Percentiles rank a stretch among this genome's conserved stretches.
phyloP scores from a whole-genome alignment of 164 flowering plant species.

The Vitis riparia region DNA sequence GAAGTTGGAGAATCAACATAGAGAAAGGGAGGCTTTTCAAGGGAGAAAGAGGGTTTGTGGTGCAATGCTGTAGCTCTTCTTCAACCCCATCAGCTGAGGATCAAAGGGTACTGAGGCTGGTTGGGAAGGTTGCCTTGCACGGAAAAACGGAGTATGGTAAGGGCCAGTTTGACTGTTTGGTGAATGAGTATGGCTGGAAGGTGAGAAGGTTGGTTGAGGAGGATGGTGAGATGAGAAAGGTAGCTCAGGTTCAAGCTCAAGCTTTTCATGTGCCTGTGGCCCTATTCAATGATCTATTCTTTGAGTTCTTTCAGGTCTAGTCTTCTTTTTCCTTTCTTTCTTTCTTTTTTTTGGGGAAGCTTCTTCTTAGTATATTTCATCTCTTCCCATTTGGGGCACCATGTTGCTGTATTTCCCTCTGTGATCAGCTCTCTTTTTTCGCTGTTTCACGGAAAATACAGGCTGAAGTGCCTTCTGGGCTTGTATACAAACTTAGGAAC shows the following conservation, averaged over 20 bases:
- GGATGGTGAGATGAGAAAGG: slow-evolving; percentile 60
- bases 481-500: slow-evolving; percentile 66
- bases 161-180: slow-evolving; percentile 32
- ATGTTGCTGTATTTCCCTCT: background rate
- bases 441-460: slow-evolving; percentile 17
- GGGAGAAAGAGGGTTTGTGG: slow-evolving; percentile 6
- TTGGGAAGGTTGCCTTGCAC: background rate
- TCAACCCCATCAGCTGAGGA: slow-evolving; percentile 8
- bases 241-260: slow-evolving; percentile 73
- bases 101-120: slow-evolving; percentile 1
- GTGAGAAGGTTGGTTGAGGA: slow-evolving; percentile 65
- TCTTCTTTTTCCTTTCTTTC: slow-evolving; percentile 6
- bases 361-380: no score
- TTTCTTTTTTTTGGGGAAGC: background rate
- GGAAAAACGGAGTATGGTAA: background rate
- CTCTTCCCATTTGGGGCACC: background rate
- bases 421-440: background rate
- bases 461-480: slow-evolving; percentile 89
- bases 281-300: slow-evolving; percentile 70
- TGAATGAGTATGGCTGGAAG: slow-evolving; percentile 66
- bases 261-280: slow-evolving; percentile 71
- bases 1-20: background rate
- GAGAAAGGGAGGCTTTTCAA: background rate
- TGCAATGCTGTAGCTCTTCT: background rate
- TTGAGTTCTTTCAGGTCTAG: slow-evolving; percentile 69